Base-by-base conservation (phyloP, 805 yeast species). In the Metschnikowia amazonensis region DNA sequence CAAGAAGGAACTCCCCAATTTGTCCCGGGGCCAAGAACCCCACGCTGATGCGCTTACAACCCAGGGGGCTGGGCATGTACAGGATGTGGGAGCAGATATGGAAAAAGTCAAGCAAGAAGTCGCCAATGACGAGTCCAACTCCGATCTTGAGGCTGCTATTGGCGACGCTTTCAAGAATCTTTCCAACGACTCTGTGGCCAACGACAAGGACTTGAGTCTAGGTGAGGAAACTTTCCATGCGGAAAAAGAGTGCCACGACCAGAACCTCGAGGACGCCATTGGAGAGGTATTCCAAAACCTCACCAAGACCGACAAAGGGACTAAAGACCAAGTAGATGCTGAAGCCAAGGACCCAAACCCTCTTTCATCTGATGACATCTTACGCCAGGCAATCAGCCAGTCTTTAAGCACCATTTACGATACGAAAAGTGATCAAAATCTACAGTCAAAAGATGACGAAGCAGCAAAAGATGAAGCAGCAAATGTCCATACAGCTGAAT, bases 101-200 rank as follows among this genome's bases (percentile, higher is more conserved):
- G 37, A 34, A 13, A 34, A 21, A 2, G 35, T 8, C 11, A 17
- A 13, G 16, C 31, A n/a, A 13, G 16, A n/a, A n/a, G 16, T 28
- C 29, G n/a, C 2, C 29, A 27, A 27, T 9, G 34, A 31, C 34
- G n/a, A 24, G 20, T 9, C 40, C 17, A 47, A 44, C 6, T 33
- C 43, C 6, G 50, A 43, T 9, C 40, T 43, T 13, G 51, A 44
- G 11, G 59, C 53, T 24, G 67, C 65, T 17, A 65, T 65, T 20
- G 70, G 68, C 4, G 53, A 61, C 40, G 70, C 65, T 3, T 62
- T 65, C 46, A 46, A 45, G 20, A 41, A 43, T 16, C 44, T 51
- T 18, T 37, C 46, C 10, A 43, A 32, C 11, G 25, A 37, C 8
- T 6, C 38, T 6, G 18, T 14, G 11, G 18, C 18, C 8, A 18